Base-by-base conservation (phyloP, 495 filamentous ascomycete species). In the Acidomyces sp. region DNA sequence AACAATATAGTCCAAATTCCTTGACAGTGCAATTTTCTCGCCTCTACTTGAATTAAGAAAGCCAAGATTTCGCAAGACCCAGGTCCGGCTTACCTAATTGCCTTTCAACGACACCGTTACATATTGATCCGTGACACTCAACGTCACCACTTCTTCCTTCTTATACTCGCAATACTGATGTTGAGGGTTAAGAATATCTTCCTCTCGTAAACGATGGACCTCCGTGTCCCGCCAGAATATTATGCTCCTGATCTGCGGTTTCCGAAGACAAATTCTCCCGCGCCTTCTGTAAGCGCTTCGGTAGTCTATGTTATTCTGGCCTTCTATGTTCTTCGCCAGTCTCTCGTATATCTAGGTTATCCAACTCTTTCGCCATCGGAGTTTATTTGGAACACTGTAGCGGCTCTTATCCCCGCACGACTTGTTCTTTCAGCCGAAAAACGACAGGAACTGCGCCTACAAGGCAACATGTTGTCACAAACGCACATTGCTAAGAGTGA, bases 401-500 rank as follows among this genome's bases (percentile, higher is more conserved):
- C 86, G 33, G 67, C 67, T 43, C 20, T 75, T 21, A 77, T 44
- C 3, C 53, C 53, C 16, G n/a, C 32, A 17, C 46, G 46, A 18
- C 26, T 52, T 29, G 34, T 52, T 17, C 39, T 31, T 21, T 43
- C 32, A 37, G 25, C 15, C 6, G 29, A 55, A 35, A 56, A 57
- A 49, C 56, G 49, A 29, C 58, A 48, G 41, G 52, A 46, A 21
- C 39, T 57, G 12, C 55, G 53, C 6, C n/a, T n/a, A n/a, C 26
- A 40, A 10, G 41, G 52, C 4, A 39, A 37, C 16, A 47, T 56
- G 41, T 13, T 46, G 30, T 25, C 31, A 44, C 24, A 46, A 34
- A 34, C 37, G 26, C 68, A 74, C 55, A 68, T 64, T 16, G 63
- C 61, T 6, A 92, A 88, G 57, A 78, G 71, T 52, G 75, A 81